Evolutionary conservation across 2,329 filamentous ascomycete genomes (phyloP).

Genomic region (Decorospora gaudefroyi): DNA sequence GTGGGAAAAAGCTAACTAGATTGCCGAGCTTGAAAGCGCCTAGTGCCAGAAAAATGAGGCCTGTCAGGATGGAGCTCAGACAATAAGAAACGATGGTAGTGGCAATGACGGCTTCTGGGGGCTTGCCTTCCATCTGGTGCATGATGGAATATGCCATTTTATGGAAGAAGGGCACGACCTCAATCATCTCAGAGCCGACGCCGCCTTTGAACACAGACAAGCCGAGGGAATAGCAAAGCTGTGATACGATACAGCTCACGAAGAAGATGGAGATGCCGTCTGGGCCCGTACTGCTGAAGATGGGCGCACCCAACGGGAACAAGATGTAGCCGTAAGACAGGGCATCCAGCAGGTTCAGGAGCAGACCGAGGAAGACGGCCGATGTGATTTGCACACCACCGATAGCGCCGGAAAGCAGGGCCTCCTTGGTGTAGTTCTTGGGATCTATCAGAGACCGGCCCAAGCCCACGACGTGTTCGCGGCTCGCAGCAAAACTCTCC

Average conservation of each 20-base stretch:
- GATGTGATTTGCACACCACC: constrained; percentile 74
- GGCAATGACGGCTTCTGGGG: constrained; percentile 84
- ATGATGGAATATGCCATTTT: constrained; percentile 95
- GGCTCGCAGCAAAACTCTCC: constrained; percentile 23
- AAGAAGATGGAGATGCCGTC: constrained; percentile 99
- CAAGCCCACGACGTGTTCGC: constrained; percentile 27
- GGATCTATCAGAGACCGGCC: constrained; percentile 58
- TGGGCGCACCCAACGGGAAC: constrained; percentile 84
- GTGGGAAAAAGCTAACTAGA: constrained; percentile 93
- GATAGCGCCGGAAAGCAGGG: constrained; percentile 66
- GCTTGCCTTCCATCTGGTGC: constrained; percentile 73
- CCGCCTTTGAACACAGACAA: constrained; percentile 89
- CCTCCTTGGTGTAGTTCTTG: constrained; percentile 71
- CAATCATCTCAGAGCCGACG: constrained; percentile 95
- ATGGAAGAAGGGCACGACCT: constrained; percentile 98
- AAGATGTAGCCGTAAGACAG: constrained; percentile 89
- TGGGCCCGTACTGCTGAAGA: constrained; percentile 84
- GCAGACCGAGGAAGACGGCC: constrained; percentile 81
- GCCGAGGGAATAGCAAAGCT: constrained; percentile 81
- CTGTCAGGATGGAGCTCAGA: constrained; percentile 87
- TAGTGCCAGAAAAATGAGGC: constrained; percentile 88
- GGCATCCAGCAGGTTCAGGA: constrained; percentile 92
- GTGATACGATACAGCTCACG: constrained; percentile 92
- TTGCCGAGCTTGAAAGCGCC: constrained; percentile 86
- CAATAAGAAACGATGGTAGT: constrained; percentile 93